A percentile compares a stretch with the other conserved stretches of the same genome.
Conservation (phyloP, 2,329 filamentous ascomycete species). For the Nigrograna mackinnonii region DNA sequence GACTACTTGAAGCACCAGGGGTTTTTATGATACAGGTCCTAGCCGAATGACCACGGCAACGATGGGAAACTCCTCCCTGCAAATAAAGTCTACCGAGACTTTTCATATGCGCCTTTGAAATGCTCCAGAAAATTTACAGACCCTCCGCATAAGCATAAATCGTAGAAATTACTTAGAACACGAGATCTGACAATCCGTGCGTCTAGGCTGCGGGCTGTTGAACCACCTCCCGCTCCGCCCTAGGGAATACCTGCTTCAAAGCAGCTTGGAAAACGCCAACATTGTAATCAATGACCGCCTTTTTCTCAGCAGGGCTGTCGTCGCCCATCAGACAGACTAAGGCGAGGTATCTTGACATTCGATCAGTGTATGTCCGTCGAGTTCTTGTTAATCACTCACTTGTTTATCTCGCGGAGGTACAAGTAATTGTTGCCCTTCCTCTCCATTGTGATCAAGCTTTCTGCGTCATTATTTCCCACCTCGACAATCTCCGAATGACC, state of each 20-base stretch:
- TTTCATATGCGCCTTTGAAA: too few species aligned
- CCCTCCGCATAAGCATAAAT: too few species aligned
- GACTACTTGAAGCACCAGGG: too few species aligned
- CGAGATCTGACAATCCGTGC: too few species aligned
- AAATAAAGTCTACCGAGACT: too few species aligned
- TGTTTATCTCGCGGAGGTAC: slow-evolving; percentile 69
- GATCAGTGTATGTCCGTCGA: neutral
- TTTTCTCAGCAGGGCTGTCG: slow-evolving; percentile 77
- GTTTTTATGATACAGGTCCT: too few species aligned
- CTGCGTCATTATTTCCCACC: slow-evolving; percentile 56
- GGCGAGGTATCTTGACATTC: slow-evolving; percentile 67
- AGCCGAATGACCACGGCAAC: too few species aligned
- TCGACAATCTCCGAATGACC: slow-evolving; percentile 26
- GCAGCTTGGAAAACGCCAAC: slow-evolving; percentile 81
- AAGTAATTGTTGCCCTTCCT: slow-evolving; percentile 61
- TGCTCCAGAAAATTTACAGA: too few species aligned
- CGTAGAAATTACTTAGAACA: too few species aligned
- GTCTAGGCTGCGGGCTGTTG: too few species aligned
- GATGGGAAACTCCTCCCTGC: too few species aligned
- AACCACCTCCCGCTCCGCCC: slow-evolving; percentile 40
- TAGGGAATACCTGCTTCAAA: slow-evolving; percentile 74
- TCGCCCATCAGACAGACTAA: slow-evolving; percentile 87
- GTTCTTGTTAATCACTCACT: slow-evolving; percentile 48
- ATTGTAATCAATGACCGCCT: slow-evolving; percentile 85
- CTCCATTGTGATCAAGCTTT: slow-evolving; percentile 66